Evolutionary conservation across 192 early-diverging fungal genomes (phyloP), one percentile per base, ranked within the genome.

Genomic region (Coemansia sp.): DNA sequence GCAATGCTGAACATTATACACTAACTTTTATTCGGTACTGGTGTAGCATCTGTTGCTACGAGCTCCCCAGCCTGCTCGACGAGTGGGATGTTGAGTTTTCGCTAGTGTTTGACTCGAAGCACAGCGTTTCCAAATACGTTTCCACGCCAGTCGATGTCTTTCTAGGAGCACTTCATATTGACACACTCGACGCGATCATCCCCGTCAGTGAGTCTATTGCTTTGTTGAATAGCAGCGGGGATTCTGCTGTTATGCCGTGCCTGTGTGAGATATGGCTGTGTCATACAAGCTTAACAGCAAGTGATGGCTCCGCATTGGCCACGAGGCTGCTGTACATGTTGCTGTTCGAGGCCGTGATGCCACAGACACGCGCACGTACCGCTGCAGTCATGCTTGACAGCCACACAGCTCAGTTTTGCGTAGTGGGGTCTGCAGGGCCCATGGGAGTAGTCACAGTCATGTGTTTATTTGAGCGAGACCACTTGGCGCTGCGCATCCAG

Each of bases 191-290:
- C 24, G 51, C 59, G 5, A 65, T 75, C 27, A 40, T 46, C 43
- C 70, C 75, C 5, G 47, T 44, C 55, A 42, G 27, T 22, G n/a
- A 3, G 29, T 9, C 36, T 10, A 9, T 2, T 1, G 10, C 36
- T 16, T 43, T 20, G 1, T 24, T 3, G 20, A 42, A 42, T 13
- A 29, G 1, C 5, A 9, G 24, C 49, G 15, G 4, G 55, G 3
- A 10, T 18, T 22, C 24, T 2, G 33, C 16, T 4, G 41, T 18
- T 9, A 34, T 52, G 36, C 75, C 67, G 13, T 67, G 68, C 36
- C 9, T 75, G 47, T 74, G 80, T 54, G 80, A 77, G 41, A 59
- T 77, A 41, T 82, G 80, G 80, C 64, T 82, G 18, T 61, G 20
- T 15, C 63, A 63, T 10, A n/a, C 49, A 65, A 42, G 40, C 24